A percentile compares a stretch with the other conserved stretches of the same genome.
Evolutionary conservation across 352 stramenopile species (phyloP).

Genomic region (Phytopythium montanum): DNA sequence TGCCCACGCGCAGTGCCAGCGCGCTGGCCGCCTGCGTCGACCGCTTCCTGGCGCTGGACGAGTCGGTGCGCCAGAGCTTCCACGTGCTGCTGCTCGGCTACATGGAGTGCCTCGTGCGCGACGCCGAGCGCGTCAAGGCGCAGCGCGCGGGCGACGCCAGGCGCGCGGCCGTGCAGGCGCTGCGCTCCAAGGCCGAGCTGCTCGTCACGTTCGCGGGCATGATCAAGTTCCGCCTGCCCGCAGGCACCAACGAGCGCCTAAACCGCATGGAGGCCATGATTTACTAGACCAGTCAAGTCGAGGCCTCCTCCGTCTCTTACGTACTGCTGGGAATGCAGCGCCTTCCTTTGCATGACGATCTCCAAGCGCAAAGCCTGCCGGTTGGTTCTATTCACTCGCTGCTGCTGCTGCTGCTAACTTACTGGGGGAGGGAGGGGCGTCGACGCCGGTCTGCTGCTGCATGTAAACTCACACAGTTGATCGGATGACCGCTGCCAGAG

Average conservation of each 20-base stretch:
- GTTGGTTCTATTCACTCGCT: background rate
- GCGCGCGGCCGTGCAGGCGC: conserved; percentile 34
- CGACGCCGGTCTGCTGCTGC: background rate
- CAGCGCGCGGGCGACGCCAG: conserved; percentile 54
- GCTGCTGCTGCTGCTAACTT: conserved; percentile 2
- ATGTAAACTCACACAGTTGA: background rate
- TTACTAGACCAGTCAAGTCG: conserved; percentile 64
- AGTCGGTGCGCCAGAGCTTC: conserved; percentile 81
- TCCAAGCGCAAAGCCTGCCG: background rate
- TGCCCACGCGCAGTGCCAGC: conserved; percentile 62
- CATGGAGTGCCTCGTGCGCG: conserved; percentile 83
- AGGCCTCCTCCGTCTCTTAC: too few species aligned
- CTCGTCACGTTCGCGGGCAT: conserved; percentile 86
- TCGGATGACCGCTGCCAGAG: background rate
- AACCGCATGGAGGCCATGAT: conserved; percentile 89
- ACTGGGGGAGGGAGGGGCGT: background rate
- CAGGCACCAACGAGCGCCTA: conserved; percentile 78
- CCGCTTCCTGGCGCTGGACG: conserved; percentile 78
- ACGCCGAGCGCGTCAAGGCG: conserved; percentile 76
- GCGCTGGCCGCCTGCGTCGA: conserved; percentile 70
- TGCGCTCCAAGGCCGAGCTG: conserved; percentile 77
- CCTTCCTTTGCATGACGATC: conserved; percentile 9
- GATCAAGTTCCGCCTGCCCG: conserved; percentile 85
- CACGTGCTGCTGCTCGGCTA: conserved; percentile 84
- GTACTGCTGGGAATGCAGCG: conserved; percentile 5